Percentiles rank a stretch among this genome's conserved stretches.
phyloP scores from a whole-genome alignment of 306 rosid genomes.

The Sindora glabra region DNA sequence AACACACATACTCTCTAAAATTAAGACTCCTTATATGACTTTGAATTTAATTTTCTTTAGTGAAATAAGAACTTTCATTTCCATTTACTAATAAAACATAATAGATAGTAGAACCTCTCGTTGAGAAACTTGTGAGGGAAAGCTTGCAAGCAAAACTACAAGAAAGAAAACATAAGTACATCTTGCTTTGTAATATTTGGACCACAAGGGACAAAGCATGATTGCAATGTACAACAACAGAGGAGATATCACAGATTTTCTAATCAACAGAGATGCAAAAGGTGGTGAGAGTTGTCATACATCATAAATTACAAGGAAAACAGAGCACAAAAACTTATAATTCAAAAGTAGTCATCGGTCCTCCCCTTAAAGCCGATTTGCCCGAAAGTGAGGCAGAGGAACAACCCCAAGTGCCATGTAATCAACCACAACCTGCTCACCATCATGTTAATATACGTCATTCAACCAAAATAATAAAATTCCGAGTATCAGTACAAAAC shows the following conservation, averaged over 20 bases:
- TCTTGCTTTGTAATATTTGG: background rate
- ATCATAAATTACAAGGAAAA: background rate
- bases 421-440: constrained; percentile 74
- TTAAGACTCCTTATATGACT: no score
- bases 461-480: background rate
- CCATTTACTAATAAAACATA: no score
- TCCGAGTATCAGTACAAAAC: background rate
- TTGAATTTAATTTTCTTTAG: no score
- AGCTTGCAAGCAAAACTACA: no score
- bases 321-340: background rate
- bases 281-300: background rate
- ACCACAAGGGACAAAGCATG: background rate
- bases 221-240: background rate
- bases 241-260: background rate
- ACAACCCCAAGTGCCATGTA: constrained; percentile 84
- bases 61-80: no score
- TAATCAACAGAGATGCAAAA: background rate
- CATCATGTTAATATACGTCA: background rate
- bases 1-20: no score
- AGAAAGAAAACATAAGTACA: no score
- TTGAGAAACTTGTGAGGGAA: no score
- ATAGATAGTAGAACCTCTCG: no score
- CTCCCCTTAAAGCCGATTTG: constrained; percentile 97
- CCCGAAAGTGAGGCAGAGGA: constrained; percentile 72
- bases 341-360: constrained; percentile 45